phyloP scores from a whole-genome alignment of 495 filamentous ascomycete genomes.

The Glonium stellatum region DNA sequence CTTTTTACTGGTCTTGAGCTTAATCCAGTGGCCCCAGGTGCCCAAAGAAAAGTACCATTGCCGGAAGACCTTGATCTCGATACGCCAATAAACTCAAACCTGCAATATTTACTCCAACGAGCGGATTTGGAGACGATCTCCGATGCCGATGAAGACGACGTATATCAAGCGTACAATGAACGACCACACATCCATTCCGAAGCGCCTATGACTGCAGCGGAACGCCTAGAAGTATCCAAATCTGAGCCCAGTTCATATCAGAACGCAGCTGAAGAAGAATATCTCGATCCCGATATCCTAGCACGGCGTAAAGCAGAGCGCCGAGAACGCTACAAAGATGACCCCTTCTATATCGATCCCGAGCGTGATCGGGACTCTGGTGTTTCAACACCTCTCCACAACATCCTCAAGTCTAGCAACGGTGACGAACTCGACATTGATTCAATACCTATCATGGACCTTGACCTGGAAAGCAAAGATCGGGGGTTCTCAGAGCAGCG shows the following conservation, averaged over 20 bases:
- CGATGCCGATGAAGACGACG: constrained; percentile 53
- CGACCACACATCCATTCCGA: constrained; percentile 29
- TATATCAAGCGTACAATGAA: constrained; percentile 66
- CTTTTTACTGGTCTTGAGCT: constrained; percentile 80
- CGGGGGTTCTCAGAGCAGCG: constrained; percentile 9
- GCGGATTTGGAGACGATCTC: constrained; percentile 48
- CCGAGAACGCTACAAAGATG: constrained; percentile 73
- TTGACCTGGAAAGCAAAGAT: constrained; percentile 56
- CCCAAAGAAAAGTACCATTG: constrained; percentile 79
- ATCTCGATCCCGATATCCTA: constrained; percentile 56
- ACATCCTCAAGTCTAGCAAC: constrained; percentile 59
- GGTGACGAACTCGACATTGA: constrained; percentile 79
- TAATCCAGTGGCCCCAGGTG: constrained; percentile 77
- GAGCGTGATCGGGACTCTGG: constrained; percentile 42
- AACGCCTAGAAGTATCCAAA: constrained; percentile 40
- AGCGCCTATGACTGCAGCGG: constrained; percentile 45
- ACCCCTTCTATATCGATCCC: constrained; percentile 84
- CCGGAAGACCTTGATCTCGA: constrained; percentile 69
- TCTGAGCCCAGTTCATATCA: constrained; percentile 58
- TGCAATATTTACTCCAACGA: constrained; percentile 55
- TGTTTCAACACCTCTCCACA: constrained; percentile 62
- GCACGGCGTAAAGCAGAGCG: constrained; percentile 61
- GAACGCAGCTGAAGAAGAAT: constrained; percentile 47
- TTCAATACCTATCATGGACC: constrained; percentile 87
- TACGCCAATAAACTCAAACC: constrained; percentile 69